Percentiles rank a stretch among this genome's conserved stretches.
Evolutionary conservation across 2,329 filamentous ascomycete species (phyloP).

Genomic region (Penicillium vulpinum): DNA sequence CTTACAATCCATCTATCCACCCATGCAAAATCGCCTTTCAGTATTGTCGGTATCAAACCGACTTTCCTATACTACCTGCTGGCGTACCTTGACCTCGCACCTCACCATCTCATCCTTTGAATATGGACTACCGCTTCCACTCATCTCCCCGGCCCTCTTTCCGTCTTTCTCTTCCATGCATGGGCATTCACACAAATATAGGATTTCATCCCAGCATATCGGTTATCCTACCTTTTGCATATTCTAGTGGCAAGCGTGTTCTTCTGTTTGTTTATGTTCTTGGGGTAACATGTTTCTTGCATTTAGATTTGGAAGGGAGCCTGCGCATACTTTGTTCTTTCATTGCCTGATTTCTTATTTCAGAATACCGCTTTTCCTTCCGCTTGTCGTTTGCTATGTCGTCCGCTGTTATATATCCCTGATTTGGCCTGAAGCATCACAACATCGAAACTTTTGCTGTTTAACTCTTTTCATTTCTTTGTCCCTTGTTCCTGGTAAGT

Average conservation of each 20-base stretch:
- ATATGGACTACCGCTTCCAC: neutral
- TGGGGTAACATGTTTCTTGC: slow-evolving; percentile 23
- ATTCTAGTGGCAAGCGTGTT: slow-evolving; percentile 28
- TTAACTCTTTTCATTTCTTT: neutral
- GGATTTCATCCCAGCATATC: slow-evolving; percentile 18
- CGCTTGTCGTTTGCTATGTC: slow-evolving; percentile 19
- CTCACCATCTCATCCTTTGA: neutral
- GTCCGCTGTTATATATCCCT: slow-evolving; percentile 28
- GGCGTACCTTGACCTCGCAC: neutral
- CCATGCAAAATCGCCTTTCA: neutral
- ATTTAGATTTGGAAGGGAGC: slow-evolving; percentile 29
- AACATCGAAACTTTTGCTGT: slow-evolving; percentile 15
- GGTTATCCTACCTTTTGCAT: slow-evolving; percentile 25
- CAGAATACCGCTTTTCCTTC: slow-evolving; percentile 13
- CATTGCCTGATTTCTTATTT: slow-evolving; percentile 12
- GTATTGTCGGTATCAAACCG: neutral
- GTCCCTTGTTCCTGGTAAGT: slow-evolving; percentile 1
- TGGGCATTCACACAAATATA: slow-evolving; percentile 9
- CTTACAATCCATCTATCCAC: neutral
- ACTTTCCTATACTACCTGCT: neutral
- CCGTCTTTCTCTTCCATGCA: slow-evolving; percentile 3
- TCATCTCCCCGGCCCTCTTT: slow-evolving; percentile 1
- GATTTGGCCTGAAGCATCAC: slow-evolving; percentile 29
- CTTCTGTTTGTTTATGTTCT: slow-evolving; percentile 13
- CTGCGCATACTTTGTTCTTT: slow-evolving; percentile 22